phyloP scores from a whole-genome alignment of 2,329 filamentous ascomycete genomes.

The Lasiodiplodia theobromae region DNA sequence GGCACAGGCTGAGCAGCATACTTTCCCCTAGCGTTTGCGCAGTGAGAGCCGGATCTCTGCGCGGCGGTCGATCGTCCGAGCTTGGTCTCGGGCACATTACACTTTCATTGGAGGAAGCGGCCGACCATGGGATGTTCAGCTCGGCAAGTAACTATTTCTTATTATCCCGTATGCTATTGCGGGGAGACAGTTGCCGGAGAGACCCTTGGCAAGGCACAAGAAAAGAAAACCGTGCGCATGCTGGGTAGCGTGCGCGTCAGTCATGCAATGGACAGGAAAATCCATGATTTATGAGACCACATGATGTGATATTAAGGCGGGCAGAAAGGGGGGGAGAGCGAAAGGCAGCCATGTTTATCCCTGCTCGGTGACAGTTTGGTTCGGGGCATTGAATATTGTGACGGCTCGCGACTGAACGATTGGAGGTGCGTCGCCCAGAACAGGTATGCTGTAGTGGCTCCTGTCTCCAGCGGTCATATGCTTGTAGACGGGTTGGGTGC shows the following conservation, averaged over 20 bases:
- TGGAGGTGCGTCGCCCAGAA: not conserved
- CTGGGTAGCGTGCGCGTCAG: not conserved
- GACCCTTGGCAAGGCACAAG: conserved; percentile 4
- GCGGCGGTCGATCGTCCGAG: conserved; percentile 7
- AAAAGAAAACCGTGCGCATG: too few relatives aligned
- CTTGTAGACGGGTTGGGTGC: not conserved
- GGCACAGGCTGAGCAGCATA: not conserved
- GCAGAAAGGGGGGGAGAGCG: not conserved
- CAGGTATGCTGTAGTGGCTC: too few relatives aligned
- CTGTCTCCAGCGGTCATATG: not conserved
- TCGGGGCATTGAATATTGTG: not conserved
- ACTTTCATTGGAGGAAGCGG: not conserved
- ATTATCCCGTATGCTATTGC: not conserved
- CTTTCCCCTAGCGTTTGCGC: not conserved
- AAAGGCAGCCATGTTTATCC: not conserved
- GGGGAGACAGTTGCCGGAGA: not conserved
- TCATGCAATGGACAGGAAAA: not conserved
- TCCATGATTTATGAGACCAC: not conserved
- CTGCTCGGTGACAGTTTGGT: not conserved
- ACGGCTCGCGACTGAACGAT: not conserved
- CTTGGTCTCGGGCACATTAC: conserved; percentile 2
- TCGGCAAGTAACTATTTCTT: not conserved
- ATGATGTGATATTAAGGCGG: not conserved
- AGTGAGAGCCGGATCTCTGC: not conserved
- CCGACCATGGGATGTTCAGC: conserved; percentile 6